Percentiles rank a stretch among this genome's conserved stretches.
Evolutionary conservation across 768 basidiomycete species (phyloP).

Genomic region (Termitomyces sp.): DNA sequence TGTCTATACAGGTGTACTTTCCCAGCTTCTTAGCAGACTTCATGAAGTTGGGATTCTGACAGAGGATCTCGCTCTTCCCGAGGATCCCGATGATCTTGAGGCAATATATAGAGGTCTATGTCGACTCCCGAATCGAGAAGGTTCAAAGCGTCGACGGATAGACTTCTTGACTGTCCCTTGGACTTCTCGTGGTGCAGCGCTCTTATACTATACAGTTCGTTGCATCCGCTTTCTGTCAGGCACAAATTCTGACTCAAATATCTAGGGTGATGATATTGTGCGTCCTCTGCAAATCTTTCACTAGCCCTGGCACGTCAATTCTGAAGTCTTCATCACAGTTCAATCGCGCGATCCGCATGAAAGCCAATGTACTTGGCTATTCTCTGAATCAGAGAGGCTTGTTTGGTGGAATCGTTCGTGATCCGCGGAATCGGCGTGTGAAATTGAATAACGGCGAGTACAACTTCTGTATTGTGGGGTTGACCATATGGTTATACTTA

Average conservation of each 20-base stretch:
- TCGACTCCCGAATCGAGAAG: constrained; percentile 36
- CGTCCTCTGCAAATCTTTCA: constrained; percentile 21
- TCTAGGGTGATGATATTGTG: constrained; percentile 85
- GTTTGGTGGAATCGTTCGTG: constrained; percentile 66
- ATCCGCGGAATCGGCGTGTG: constrained; percentile 54
- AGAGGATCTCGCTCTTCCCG: constrained; percentile 73
- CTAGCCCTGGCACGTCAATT: background rate
- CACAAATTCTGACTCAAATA: background rate
- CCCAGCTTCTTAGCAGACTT: constrained; percentile 50
- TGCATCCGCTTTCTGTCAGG: background rate
- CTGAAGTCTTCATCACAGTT: constrained; percentile 45
- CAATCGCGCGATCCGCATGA: constrained; percentile 83
- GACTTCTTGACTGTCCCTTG: constrained; percentile 85
- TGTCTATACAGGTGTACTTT: constrained; percentile 49
- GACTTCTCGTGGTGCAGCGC: constrained; percentile 71
- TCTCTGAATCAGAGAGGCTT: constrained; percentile 87
- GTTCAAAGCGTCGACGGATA: constrained; percentile 61
- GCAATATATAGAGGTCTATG: constrained; percentile 82
- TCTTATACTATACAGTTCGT: constrained; percentile 87
- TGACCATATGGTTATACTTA: background rate
- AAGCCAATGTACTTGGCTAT: constrained; percentile 76
- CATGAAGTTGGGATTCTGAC: constrained; percentile 61
- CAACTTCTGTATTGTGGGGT: background rate
- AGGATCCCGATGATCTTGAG: constrained; percentile 65
- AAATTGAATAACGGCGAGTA: constrained; percentile 57